These are phyloP conservation scores for Chalaropsis thielavioides DNA, from an alignment of 2,329 filamentous ascomycete species.

Conservation along the genomic window DNA sequence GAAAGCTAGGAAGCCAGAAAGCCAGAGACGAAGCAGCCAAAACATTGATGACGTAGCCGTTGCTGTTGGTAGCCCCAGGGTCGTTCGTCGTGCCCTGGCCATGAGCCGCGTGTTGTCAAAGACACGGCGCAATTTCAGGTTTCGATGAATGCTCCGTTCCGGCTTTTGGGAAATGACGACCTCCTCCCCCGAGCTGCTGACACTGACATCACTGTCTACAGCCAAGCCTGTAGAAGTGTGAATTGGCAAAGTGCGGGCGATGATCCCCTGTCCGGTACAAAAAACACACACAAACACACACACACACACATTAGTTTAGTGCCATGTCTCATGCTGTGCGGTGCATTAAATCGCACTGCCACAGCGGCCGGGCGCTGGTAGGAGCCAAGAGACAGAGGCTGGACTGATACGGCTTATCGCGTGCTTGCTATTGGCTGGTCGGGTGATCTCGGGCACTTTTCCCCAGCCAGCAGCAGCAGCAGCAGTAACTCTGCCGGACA, in stretches of 20 bases:
- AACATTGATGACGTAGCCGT: not conserved
- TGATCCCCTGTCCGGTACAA: not conserved
- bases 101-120: constrained; percentile 5
- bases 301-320: not conserved
- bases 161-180: not conserved
- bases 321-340: not conserved
- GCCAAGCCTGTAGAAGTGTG: not conserved
- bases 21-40: not conserved
- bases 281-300: not conserved
- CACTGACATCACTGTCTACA: not conserved
- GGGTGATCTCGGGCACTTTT: constrained; percentile 4
- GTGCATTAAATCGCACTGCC: not conserved
- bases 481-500: not conserved
- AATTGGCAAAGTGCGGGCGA: not conserved
- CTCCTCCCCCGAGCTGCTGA: not conserved
- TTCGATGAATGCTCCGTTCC: not conserved
- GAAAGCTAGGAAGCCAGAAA: not conserved
- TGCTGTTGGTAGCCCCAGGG: not conserved
- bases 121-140: not conserved
- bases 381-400: not conserved
- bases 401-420: constrained; percentile 6
- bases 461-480: too few relatives aligned
- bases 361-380: not conserved
- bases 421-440: constrained; percentile 6
- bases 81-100: not conserved